phyloP scores from a whole-genome alignment of 2,329 filamentous ascomycete species.

The Xylaria sp. region DNA sequence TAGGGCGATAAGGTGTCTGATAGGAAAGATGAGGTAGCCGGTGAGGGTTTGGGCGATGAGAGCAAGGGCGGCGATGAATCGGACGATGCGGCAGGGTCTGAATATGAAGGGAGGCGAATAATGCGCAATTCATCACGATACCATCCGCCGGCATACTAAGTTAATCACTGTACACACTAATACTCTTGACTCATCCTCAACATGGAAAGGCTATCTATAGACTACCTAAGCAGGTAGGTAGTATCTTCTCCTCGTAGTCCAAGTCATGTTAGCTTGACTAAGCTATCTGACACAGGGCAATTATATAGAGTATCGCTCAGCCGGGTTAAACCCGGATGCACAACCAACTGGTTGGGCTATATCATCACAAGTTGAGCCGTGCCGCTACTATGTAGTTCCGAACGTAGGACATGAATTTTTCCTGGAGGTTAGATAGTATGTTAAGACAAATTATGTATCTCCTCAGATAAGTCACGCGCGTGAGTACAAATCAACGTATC shows the following conservation, averaged over 20 bases:
- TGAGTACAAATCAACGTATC: neutral
- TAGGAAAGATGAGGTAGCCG: too few relatives aligned
- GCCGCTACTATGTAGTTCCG: neutral
- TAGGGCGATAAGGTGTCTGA: too few relatives aligned
- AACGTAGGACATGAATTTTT: neutral
- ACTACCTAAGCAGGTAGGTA: neutral
- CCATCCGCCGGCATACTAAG: neutral
- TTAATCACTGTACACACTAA: neutral
- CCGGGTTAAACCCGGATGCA: neutral
- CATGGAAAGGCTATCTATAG: neutral
- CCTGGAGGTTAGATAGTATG: neutral
- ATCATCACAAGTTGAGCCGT: constrained; percentile 17
- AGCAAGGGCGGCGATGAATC: neutral
- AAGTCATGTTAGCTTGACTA: constrained; percentile 15
- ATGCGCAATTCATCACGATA: too few relatives aligned
- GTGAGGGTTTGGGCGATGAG: too few relatives aligned
- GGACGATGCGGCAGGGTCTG: neutral
- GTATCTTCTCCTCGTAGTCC: neutral
- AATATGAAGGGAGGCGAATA: neutral
- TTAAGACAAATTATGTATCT: neutral
- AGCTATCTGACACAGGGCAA: constrained; percentile 17
- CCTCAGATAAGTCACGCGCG: neutral
- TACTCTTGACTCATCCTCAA: neutral
- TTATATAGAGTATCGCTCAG: too few relatives aligned
- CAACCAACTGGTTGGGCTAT: constrained; percentile 6